Conservation (phyloP, 148 eudicot genomes). For the Rhododendron griersonianum region DNA sequence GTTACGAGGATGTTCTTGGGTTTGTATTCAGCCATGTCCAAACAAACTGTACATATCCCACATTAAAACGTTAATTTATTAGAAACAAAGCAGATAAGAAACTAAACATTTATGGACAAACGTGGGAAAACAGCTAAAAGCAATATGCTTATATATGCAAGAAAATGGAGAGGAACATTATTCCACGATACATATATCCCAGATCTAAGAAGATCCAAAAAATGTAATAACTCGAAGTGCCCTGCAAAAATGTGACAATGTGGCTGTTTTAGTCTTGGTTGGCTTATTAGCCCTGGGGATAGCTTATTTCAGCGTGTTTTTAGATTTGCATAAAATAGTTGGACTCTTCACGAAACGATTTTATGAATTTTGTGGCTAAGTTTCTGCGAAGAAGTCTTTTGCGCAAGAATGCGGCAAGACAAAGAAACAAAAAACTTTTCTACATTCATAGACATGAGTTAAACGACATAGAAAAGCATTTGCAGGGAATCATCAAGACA, state of each 20-base stretch:
- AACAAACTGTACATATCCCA: not conserved
- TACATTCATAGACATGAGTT: not conserved
- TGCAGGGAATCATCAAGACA: not conserved
- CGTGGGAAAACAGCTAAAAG: conserved; percentile 5
- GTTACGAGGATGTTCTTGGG: conserved; percentile 12
- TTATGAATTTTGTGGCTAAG: not conserved
- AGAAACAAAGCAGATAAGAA: not conserved
- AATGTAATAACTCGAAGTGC: not conserved
- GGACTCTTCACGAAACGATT: not conserved
- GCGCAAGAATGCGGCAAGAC: not conserved
- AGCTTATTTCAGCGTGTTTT: not conserved
- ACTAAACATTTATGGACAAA: not conserved
- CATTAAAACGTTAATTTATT: not conserved
- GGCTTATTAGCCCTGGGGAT: not conserved
- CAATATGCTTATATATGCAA: not conserved
- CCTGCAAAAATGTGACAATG: not conserved
- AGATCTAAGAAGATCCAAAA: not conserved
- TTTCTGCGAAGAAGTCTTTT: not conserved
- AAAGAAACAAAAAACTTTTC: not conserved
- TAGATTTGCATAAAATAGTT: not conserved
- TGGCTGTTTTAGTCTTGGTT: not conserved
- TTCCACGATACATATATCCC: not conserved
- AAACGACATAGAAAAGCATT: not conserved
- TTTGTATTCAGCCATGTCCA: conserved; percentile 2
- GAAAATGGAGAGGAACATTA: not conserved